Evolutionary conservation across 768 basidiomycete species (phyloP).

Genomic region (Leucosporidium yakuticum): DNA sequence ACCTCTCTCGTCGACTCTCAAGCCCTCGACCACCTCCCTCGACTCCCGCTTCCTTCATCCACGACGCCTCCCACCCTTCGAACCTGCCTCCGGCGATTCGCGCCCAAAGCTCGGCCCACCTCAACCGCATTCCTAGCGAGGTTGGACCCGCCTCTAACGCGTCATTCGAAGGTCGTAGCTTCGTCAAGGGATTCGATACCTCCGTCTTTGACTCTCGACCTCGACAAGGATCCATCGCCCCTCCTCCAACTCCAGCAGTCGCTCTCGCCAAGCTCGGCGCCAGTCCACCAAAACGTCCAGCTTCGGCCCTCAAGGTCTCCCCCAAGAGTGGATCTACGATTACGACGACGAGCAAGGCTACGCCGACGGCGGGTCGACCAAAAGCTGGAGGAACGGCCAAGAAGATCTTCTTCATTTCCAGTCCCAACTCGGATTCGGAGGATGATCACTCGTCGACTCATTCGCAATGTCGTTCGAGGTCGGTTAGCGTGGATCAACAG

Average conservation of each 20-base stretch:
- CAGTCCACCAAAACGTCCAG: slow-evolving; percentile 4
- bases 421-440: slow-evolving; percentile 30
- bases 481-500: slow-evolving; percentile 3
- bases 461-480: slow-evolving; percentile 10
- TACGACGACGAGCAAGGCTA: not conserved
- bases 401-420: slow-evolving; percentile 40
- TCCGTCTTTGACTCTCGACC: slow-evolving; percentile 19
- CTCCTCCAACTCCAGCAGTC: slow-evolving; percentile 24
- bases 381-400: slow-evolving; percentile 10
- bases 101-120: slow-evolving; percentile 8
- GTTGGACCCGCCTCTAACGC: slow-evolving; percentile 1
- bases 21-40: not conserved
- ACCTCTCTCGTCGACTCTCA: slow-evolving; percentile 18
- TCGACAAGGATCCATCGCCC: slow-evolving; percentile 21
- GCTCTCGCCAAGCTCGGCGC: slow-evolving; percentile 6
- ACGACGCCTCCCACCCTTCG: not conserved
- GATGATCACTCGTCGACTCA: slow-evolving; percentile 24
- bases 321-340: not conserved
- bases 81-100: slow-evolving; percentile 2
- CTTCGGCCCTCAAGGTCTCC: not conserved
- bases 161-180: slow-evolving; percentile 29
- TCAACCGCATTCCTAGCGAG: slow-evolving; percentile 9
- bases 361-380: not conserved
- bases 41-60: slow-evolving; percentile 1
- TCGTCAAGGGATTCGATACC: slow-evolving; percentile 29